Evolutionary conservation across 2,329 filamentous ascomycete genomes (phyloP), one percentile per base, ranked within the genome.

Genomic region (Cladosporium sp.): DNA sequence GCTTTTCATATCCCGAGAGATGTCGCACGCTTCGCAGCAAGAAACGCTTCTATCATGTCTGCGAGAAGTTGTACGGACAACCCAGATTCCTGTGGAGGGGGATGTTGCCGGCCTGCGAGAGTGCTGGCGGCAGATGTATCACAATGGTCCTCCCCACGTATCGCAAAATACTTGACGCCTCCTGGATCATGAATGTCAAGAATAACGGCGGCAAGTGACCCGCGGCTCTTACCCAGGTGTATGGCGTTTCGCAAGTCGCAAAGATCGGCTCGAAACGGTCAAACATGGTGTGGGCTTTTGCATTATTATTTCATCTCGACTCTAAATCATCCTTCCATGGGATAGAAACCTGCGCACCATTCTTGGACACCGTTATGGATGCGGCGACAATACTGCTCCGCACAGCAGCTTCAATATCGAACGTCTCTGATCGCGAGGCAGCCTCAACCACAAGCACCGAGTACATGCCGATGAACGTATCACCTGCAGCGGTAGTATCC

Each of bases 391-490:
- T 89, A 1, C 54, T 57, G 10, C 32, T 57, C 88, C 86, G 76
- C 83, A 84, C 54, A 77, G 76, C 56, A 91, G 84, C 0, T 89
- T 88, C 1, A 82, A 80, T 65, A 84, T 85, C 53, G 90, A 78
- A 57, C 7, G 14, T 39, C 13, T 39, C n/a, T 6, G n/a, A 23
- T 14, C 54, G 32, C 21, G 32, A 54, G 71, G 73, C 68, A 74
- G 74, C 5, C 68, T 64, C 21, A 70, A 58, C 79, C 81, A 80
- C 10, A 10, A 65, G 77, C 2, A 77, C 86, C 3, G 92, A 91
- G 76, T 97, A 96, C 28, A 87, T 90, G 1, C 94, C 94, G 5
- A 96, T 91, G 79, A 97, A 97, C 0, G 94, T 97, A 77, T 98
- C 94, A 0, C 94, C 94, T 5, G 94, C 94, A 1, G 91, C 94